These are phyloP conservation scores for Calonectria fujianensis DNA, from an alignment of 2,329 filamentous ascomycete genomes.

Conservation along the genomic window DNA sequence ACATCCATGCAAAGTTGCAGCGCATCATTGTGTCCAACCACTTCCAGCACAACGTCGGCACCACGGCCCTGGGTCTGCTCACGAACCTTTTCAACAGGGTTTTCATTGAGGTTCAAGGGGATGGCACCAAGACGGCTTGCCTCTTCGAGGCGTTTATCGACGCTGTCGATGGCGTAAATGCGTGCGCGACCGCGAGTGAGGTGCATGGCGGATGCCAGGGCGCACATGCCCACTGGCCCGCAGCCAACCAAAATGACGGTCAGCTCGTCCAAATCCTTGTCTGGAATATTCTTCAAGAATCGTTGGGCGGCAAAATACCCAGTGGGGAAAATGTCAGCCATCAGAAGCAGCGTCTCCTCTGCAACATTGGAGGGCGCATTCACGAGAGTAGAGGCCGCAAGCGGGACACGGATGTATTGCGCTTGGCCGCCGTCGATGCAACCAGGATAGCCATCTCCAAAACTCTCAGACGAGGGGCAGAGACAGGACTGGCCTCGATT, in stretches of 20 bases:
- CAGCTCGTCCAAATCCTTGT: not conserved
- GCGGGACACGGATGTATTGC: constrained; percentile 33
- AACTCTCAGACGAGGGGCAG: constrained; percentile 2
- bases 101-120: constrained; percentile 16
- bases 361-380: not conserved
- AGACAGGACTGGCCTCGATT: constrained; percentile 5
- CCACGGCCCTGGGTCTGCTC: constrained; percentile 26
- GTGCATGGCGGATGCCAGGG: constrained; percentile 22
- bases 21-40: constrained; percentile 29
- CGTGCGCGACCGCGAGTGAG: constrained; percentile 6
- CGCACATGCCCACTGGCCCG: constrained; percentile 37
- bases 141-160: constrained; percentile 24
- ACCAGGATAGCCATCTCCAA: constrained; percentile 17
- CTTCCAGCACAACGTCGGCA: constrained; percentile 34
- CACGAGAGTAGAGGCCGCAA: constrained; percentile 20
- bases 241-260: constrained; percentile 33
- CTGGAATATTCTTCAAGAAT: constrained; percentile 27
- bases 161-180: constrained; percentile 31
- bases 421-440: constrained; percentile 37
- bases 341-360: constrained; percentile 31
- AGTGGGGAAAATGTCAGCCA: constrained; percentile 39
- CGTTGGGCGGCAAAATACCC: constrained; percentile 28
- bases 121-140: constrained; percentile 1
- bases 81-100: constrained; percentile 16
- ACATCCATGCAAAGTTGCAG: constrained; percentile 28